Percentiles rank a stretch among this genome's conserved stretches.
Evolutionary conservation across 148 eudicot species (phyloP).

Genomic region (Dysphania ambrosioides): DNA sequence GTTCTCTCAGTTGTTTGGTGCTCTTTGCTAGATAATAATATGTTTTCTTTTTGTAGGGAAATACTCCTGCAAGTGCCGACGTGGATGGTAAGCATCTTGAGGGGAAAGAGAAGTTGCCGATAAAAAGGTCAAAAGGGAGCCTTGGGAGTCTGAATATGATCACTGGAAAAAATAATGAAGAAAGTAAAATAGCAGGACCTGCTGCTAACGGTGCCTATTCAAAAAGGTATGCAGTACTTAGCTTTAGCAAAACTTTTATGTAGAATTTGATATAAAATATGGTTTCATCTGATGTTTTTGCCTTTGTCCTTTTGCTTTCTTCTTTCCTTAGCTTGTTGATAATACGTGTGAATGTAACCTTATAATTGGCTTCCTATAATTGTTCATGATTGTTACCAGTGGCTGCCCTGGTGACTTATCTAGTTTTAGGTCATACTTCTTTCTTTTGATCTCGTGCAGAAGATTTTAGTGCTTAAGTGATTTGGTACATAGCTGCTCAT

Average conservation of each 20-base stretch:
- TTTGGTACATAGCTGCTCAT: not conserved
- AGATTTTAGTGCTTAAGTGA: not conserved
- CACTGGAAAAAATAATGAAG: slow-evolving; percentile 70
- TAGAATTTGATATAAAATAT: not conserved
- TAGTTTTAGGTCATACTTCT: not conserved
- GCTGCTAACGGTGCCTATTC: slow-evolving; percentile 71
- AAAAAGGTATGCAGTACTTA: slow-evolving; percentile 57
- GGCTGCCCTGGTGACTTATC: not conserved
- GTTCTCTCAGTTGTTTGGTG: not conserved
- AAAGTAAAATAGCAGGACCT: slow-evolving; percentile 59
- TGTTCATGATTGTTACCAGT: not conserved
- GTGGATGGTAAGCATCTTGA: slow-evolving; percentile 72
- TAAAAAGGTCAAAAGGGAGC: slow-evolving; percentile 93
- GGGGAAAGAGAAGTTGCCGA: slow-evolving; percentile 90
- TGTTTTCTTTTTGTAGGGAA: slow-evolving; percentile 43
- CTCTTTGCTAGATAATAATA: slow-evolving; percentile 11
- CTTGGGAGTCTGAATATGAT: slow-evolving; percentile 94
- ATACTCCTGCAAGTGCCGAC: slow-evolving; percentile 57
- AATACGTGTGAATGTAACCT: not conserved
- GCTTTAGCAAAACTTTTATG: not conserved
- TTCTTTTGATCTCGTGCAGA: not conserved
- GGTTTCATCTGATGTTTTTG: not conserved
- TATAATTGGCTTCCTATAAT: not conserved
- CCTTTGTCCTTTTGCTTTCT: not conserved
- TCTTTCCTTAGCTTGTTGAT: not conserved